A percentile compares a stretch with the other conserved stretches of the same genome.
Conservation (phyloP, 2,329 filamentous ascomycete species). For the Diaporthe sp. region DNA sequence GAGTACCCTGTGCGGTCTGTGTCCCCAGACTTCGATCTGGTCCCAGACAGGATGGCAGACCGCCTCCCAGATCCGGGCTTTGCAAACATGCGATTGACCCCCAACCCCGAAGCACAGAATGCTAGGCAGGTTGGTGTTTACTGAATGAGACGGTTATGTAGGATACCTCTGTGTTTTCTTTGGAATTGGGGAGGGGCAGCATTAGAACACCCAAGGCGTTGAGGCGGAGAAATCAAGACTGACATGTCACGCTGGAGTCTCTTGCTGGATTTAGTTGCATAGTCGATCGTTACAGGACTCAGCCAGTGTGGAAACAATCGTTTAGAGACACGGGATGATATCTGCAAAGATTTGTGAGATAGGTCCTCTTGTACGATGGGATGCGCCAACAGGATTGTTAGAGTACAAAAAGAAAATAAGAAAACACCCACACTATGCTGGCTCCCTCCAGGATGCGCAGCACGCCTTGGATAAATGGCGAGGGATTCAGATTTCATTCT, state of each 20-base stretch:
- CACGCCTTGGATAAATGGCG: background rate
- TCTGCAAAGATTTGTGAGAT: conserved; percentile 1
- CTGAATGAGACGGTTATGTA: background rate
- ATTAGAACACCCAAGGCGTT: background rate
- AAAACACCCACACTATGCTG: background rate
- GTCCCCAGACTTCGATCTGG: conserved; percentile 71
- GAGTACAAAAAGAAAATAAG: background rate
- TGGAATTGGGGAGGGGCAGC: background rate
- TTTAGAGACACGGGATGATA: background rate
- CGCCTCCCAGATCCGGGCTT: conserved; percentile 66
- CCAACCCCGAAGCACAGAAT: conserved; percentile 62
- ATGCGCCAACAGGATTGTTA: background rate
- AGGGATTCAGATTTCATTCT: background rate
- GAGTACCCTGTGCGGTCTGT: conserved; percentile 69
- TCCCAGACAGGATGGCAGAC: conserved; percentile 75
- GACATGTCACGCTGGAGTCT: background rate
- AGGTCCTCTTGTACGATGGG: background rate
- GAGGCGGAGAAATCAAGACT: background rate
- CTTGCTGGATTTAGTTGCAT: background rate
- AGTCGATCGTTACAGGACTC: background rate
- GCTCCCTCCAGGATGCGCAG: background rate
- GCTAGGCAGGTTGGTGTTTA: conserved; percentile 38
- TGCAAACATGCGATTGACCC: conserved; percentile 58
- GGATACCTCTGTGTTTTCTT: background rate
- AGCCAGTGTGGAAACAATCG: background rate